Percentiles rank a stretch among this genome's conserved stretches.
Conservation (phyloP, 176 grass and related monocot genomes). For the Raddia guianensis region DNA sequence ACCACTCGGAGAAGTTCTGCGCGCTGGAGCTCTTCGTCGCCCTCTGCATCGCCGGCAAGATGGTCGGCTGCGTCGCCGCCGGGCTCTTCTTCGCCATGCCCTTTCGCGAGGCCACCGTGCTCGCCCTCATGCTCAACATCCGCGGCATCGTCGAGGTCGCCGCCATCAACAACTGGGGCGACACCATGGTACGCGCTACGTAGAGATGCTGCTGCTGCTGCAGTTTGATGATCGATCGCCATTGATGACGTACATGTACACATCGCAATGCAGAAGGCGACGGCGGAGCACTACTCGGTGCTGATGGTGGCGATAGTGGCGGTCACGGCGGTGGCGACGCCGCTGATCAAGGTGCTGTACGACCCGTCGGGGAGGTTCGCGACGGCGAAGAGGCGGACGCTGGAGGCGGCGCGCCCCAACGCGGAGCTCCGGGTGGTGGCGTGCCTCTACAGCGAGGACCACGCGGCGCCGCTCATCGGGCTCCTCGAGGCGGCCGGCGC, state of each 20-base stretch:
- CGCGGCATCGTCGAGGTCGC: constrained; percentile 76
- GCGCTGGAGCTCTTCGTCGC: constrained; percentile 67
- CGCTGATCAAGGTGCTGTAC: constrained; percentile 72
- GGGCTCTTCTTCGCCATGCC: constrained; percentile 68
- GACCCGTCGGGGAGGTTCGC: constrained; percentile 54
- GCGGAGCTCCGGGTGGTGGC: constrained; percentile 55
- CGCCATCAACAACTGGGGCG: constrained; percentile 75
- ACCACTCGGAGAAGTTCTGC: constrained; percentile 40
- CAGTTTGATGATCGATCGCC: neutral
- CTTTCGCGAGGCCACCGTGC: constrained; percentile 46
- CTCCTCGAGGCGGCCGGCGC: constrained; percentile 44
- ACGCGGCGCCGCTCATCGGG: constrained; percentile 66
- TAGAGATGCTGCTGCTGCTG: no score
- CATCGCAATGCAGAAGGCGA: constrained; percentile 12
- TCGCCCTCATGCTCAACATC: constrained; percentile 76
- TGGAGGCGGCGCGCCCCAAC: constrained; percentile 36
- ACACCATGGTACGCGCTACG: constrained; percentile 32
- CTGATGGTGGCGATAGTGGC: constrained; percentile 49
- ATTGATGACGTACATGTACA: neutral
- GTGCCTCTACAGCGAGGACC: constrained; percentile 72
- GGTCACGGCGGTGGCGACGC: constrained; percentile 47
- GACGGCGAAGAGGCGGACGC: constrained; percentile 33
- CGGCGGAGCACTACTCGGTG: constrained; percentile 52
- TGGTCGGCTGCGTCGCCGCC: constrained; percentile 57
- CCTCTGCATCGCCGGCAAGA: constrained; percentile 62